Evolutionary conservation across 2,329 filamentous ascomycete genomes (phyloP).

Genomic region (Nothopassalora personata): DNA sequence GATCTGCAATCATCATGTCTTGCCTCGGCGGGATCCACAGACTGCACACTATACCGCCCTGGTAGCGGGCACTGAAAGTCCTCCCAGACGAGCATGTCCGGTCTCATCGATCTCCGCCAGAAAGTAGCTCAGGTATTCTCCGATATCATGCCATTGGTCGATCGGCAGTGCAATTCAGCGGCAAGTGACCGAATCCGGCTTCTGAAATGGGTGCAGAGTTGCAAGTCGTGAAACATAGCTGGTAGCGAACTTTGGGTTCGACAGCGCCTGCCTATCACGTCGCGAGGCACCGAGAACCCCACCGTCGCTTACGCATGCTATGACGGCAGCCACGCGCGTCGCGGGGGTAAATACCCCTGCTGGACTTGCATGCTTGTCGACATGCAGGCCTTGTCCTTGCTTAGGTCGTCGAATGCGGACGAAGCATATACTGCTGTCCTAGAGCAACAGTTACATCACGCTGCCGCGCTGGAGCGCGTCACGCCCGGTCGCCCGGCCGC

Average conservation of each 20-base stretch:
- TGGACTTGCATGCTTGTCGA: neutral
- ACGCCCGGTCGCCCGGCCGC: neutral
- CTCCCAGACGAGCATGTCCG: too few species aligned
- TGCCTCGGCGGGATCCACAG: neutral
- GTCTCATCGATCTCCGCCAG: too few species aligned
- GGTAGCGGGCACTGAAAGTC: too few species aligned
- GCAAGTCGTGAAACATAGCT: conserved; percentile 6
- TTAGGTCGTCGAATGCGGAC: neutral
- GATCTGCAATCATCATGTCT: neutral
- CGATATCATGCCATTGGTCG: conserved; percentile 4
- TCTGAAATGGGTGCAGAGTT: neutral
- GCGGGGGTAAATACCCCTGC: neutral
- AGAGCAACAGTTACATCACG: neutral
- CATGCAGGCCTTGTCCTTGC: neutral
- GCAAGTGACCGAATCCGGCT: neutral
- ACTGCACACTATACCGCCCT: too few species aligned
- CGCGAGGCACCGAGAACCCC: neutral
- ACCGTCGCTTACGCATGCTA: conserved; percentile 2
- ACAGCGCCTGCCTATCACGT: neutral
- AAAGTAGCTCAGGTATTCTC: conserved; percentile 4
- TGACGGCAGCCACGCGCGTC: conserved; percentile 5
- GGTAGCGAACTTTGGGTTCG: neutral
- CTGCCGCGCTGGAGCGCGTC: neutral
- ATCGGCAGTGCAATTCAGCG: conserved; percentile 5
- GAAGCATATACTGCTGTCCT: neutral